A percentile compares a stretch with the other conserved stretches of the same genome.
Evolutionary conservation across 805 yeast species (phyloP).

Genomic region (Barnettozyma populi): DNA sequence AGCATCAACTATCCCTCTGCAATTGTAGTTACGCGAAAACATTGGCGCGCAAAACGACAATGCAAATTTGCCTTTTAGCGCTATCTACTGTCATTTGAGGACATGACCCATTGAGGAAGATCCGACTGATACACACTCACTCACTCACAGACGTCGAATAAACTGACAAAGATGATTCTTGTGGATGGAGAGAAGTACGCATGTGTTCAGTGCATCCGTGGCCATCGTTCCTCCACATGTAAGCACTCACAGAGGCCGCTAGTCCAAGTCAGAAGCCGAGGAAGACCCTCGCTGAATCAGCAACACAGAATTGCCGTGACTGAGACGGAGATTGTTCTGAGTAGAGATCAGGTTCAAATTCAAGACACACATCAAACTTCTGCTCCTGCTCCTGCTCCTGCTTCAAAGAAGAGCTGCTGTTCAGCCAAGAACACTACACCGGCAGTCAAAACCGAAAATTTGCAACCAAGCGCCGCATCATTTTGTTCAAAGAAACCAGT

Average conservation of each 20-base stretch:
- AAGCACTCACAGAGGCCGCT: constrained; percentile 68
- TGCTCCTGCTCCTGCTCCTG: neutral
- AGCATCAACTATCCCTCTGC: neutral
- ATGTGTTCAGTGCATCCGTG: constrained; percentile 74
- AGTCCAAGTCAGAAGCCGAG: constrained; percentile 70
- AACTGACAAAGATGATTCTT: constrained; percentile 46
- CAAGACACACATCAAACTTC: constrained; percentile 1
- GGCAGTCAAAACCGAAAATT: neutral
- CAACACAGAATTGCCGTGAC: constrained; percentile 26
- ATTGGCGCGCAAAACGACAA: neutral
- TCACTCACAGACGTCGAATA: neutral
- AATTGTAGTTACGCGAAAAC: neutral
- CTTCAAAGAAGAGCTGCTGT: neutral
- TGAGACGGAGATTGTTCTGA: constrained; percentile 16
- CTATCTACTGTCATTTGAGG: neutral
- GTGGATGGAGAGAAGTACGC: constrained; percentile 71
- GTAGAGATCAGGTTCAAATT: constrained; percentile 14
- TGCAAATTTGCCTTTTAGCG: neutral
- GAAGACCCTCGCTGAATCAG: constrained; percentile 58
- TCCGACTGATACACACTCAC: neutral
- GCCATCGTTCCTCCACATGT: constrained; percentile 77
- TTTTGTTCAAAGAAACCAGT: constrained; percentile 8
- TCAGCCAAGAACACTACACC: neutral
- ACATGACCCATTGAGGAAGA: neutral
- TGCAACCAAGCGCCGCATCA: neutral